Evolutionary conservation across 2,329 filamentous ascomycete genomes (phyloP).

Genomic region (Phialophora macrospora): DNA sequence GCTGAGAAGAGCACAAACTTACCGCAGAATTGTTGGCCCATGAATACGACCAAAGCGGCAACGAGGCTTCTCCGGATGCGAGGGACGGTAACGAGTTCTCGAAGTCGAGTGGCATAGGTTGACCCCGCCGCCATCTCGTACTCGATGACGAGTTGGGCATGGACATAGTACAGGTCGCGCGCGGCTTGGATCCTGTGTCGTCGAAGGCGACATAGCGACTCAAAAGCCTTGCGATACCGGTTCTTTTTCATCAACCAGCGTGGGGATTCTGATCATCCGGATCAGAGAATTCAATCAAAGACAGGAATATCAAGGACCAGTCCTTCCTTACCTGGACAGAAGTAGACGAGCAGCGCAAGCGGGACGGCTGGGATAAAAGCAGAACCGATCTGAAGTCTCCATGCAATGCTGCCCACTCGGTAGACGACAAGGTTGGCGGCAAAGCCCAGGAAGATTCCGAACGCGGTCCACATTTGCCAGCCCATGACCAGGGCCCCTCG

Average conservation of each 20-base stretch:
- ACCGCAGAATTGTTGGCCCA: slow-evolving; percentile 51
- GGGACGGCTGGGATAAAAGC: slow-evolving; percentile 69
- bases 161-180: slow-evolving; percentile 60
- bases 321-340: slow-evolving; percentile 55
- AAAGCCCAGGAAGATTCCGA: slow-evolving; percentile 71
- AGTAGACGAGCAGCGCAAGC: slow-evolving; percentile 61
- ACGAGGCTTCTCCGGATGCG: slow-evolving; percentile 66
- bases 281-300: not conserved
- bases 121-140: slow-evolving; percentile 62
- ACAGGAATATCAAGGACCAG: slow-evolving; percentile 1
- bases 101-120: slow-evolving; percentile 57
- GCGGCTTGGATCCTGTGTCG: slow-evolving; percentile 60
- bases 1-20: slow-evolving; percentile 8
- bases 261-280: slow-evolving; percentile 30
- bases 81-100: slow-evolving; percentile 65
- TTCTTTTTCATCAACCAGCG: slow-evolving; percentile 54
- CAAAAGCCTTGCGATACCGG: slow-evolving; percentile 53
- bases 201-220: slow-evolving; percentile 55
- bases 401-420: slow-evolving; percentile 62
- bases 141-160: slow-evolving; percentile 60
- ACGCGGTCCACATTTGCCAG: slow-evolving; percentile 58
- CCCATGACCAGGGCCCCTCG: slow-evolving; percentile 58
- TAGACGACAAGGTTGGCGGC: slow-evolving; percentile 68
- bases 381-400: slow-evolving; percentile 67
- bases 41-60: slow-evolving; percentile 67